These are phyloP conservation scores for Colletotrichum sp. DNA, from an alignment of 2,329 filamentous ascomycete genomes.

Conservation along the genomic window DNA sequence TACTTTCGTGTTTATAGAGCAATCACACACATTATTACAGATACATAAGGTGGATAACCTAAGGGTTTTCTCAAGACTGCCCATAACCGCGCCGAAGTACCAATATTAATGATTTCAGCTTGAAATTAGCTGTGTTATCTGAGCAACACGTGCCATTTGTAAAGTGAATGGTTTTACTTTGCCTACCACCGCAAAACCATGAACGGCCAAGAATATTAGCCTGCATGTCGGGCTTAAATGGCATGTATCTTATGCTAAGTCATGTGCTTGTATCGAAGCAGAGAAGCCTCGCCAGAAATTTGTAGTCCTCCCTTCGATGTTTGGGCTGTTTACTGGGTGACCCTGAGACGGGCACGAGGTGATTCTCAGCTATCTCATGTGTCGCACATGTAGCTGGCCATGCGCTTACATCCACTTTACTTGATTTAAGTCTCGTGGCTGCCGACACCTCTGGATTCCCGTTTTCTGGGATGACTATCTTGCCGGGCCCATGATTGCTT, in stretches of 20 bases:
- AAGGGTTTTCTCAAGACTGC: not conserved
- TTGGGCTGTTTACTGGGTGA: too few relatives aligned
- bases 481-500: too few relatives aligned
- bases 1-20: not conserved
- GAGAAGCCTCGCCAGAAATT: not conserved
- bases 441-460: too few relatives aligned
- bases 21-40: fast-evolving
- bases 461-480: too few relatives aligned
- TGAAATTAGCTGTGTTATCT: not conserved
- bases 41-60: fast-evolving
- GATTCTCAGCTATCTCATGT: too few relatives aligned
- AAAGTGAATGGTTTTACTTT: not conserved
- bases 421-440: too few relatives aligned
- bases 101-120: not conserved
- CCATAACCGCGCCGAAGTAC: not conserved
- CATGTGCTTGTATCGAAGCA: not conserved
- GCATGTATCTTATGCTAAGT: not conserved
- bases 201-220: not conserved
- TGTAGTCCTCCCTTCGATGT: too few relatives aligned
- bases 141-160: not conserved
- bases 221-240: not conserved
- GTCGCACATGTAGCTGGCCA: too few relatives aligned
- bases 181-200: too few relatives aligned
- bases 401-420: too few relatives aligned
- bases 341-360: too few relatives aligned